These are phyloP conservation scores for Anethum foeniculum DNA, from an alignment of 140 eudicot genomes.

Conservation along the genomic window DNA sequence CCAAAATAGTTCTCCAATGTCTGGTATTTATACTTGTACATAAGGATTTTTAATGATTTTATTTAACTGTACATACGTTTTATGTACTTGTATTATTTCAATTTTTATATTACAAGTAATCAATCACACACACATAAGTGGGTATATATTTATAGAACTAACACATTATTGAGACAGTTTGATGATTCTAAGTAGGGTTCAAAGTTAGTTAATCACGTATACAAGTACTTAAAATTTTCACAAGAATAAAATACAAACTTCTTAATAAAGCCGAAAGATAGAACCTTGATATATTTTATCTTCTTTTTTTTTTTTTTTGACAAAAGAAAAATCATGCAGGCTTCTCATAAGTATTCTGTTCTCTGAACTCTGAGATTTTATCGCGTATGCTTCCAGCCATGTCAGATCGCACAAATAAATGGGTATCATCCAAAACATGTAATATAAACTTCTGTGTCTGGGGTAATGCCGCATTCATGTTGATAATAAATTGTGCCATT, in stretches of 20 bases:
- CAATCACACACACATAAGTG: no score
- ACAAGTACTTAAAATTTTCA: background rate
- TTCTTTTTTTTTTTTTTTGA: background rate
- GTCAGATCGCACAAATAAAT: conserved; percentile 66
- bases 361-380: conserved; percentile 72
- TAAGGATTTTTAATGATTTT: background rate
- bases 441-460: conserved; percentile 75
- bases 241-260: background rate
- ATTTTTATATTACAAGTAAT: background rate
- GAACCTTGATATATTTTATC: background rate
- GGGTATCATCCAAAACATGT: conserved; percentile 62
- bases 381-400: conserved; percentile 70
- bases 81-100: background rate
- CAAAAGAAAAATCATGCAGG: conserved; percentile 10
- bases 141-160: background rate
- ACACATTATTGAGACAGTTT: background rate
- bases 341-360: conserved; percentile 82
- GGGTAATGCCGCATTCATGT: conserved; percentile 59
- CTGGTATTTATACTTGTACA: background rate
- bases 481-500: conserved; percentile 88
- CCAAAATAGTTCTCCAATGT: background rate
- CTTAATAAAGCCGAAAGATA: background rate
- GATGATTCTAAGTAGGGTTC: background rate
- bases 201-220: background rate
- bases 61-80: background rate